A percentile compares a stretch with the other conserved stretches of the same genome.
phyloP scores from a whole-genome alignment of 108 stramenopile species.

The Bacterosira constricta region DNA sequence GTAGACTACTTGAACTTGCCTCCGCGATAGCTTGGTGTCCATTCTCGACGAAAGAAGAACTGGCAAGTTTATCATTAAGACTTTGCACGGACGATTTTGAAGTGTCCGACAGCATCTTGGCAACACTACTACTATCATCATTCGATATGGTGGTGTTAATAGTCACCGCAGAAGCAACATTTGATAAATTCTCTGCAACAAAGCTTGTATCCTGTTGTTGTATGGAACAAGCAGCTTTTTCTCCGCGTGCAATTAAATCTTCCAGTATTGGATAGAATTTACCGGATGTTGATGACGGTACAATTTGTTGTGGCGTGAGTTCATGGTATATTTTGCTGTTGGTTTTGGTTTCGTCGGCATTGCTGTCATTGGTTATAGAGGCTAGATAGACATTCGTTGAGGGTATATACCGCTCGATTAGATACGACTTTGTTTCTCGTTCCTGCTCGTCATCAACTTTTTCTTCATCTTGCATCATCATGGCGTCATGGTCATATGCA shows the following conservation, averaged over 20 bases:
- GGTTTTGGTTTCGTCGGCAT: conserved; percentile 6
- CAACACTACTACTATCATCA: too few species aligned
- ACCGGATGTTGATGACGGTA: conserved; percentile 8
- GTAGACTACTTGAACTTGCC: conserved; percentile 35
- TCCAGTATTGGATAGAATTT: conserved; percentile 2
- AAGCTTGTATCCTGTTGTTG: too few species aligned
- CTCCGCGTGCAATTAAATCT: neutral
- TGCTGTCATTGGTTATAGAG: conserved; percentile 26
- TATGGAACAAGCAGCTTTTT: neutral
- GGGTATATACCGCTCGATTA: conserved; percentile 44
- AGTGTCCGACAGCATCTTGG: conserved; percentile 18
- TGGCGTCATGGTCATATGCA: neutral
- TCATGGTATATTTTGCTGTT: conserved; percentile 9
- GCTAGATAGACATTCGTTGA: conserved; percentile 31
- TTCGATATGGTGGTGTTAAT: neutral
- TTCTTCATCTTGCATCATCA: neutral
- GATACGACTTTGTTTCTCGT: neutral
- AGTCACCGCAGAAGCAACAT: neutral
- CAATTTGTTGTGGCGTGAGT: neutral
- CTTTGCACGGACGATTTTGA: conserved; percentile 21
- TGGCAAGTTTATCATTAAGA: conserved; percentile 3
- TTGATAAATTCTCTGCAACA: neutral
- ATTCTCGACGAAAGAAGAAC: too few species aligned
- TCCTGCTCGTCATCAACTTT: neutral
- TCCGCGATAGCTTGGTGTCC: neutral